Evolutionary conservation across 345 rosid species (phyloP).

Genomic region (Ceriops tagal): DNA sequence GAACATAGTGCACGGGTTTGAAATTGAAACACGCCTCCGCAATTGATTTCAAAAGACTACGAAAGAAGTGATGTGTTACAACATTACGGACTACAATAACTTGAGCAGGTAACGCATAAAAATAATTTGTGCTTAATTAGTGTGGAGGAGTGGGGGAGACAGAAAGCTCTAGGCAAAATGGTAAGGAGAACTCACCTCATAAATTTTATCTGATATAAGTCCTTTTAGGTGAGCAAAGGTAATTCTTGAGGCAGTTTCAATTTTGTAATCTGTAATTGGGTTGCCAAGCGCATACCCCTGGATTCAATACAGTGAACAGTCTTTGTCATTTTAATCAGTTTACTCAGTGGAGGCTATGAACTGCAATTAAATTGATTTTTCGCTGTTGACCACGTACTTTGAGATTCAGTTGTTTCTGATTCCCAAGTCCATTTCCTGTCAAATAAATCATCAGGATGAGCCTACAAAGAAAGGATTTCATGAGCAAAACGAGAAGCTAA

Average conservation of each 20-base stretch:
- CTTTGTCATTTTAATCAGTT: not conserved
- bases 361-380: not conserved
- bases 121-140: not conserved
- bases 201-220: constrained; percentile 20
- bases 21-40: constrained; percentile 27
- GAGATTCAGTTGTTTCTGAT: constrained; percentile 8
- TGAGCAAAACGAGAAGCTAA: not conserved
- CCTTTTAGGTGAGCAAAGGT: constrained; percentile 9
- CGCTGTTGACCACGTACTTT: constrained; percentile 2
- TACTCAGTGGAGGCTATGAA: not conserved
- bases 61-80: not conserved
- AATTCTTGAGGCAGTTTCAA: constrained; percentile 12
- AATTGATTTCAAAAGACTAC: constrained; percentile 21
- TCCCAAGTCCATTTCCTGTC: constrained; percentile 14
- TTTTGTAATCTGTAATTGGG: constrained; percentile 11
- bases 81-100: too few species aligned
- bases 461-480: not conserved
- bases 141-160: not conserved
- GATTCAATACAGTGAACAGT: not conserved
- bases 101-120: not conserved
- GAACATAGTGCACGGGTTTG: constrained; percentile 16
- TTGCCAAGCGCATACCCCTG: constrained; percentile 33
- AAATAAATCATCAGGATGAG: not conserved
- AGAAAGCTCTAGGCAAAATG: not conserved
- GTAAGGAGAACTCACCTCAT: constrained; percentile 19